phyloP scores from a whole-genome alignment of 345 rosid genomes.

The Brassica carinata region DNA sequence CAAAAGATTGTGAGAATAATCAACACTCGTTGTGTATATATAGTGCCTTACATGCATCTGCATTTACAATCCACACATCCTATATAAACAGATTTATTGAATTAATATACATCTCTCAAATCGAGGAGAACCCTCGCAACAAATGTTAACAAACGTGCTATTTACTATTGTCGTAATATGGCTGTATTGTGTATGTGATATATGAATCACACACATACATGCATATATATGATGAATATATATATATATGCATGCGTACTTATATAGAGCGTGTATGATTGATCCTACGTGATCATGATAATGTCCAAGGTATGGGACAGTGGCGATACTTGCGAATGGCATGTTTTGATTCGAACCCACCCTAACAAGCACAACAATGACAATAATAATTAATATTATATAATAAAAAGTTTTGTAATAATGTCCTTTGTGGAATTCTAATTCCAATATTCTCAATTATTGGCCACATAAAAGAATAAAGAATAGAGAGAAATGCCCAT shows the following conservation, averaged over 20 bases:
- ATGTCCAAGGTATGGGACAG: conserved; percentile 29
- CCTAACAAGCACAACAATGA: conserved; percentile 11
- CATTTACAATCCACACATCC: neutral
- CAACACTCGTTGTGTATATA: conserved; percentile 33
- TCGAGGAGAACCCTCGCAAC: conserved; percentile 1
- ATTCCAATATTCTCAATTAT: conserved; percentile 42
- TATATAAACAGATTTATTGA: neutral
- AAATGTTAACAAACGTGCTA: neutral
- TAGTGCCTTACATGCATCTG: conserved; percentile 25
- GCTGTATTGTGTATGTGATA: neutral
- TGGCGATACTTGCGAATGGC: conserved; percentile 23
- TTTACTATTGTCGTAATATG: neutral
- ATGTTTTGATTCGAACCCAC: conserved; percentile 35
- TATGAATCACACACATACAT: neutral
- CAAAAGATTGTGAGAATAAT: conserved; percentile 31
- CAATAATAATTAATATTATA: neutral
- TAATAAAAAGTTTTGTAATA: conserved; percentile 14
- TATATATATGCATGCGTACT: neutral
- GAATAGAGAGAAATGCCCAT: conserved; percentile 20
- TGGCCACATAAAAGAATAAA: conserved; percentile 31
- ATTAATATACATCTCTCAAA: neutral
- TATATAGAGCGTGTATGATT: neutral
- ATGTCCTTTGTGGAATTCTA: conserved; percentile 32
- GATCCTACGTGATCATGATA: conserved; percentile 9
- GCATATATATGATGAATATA: neutral